These are phyloP conservation scores for Perkinsela sp. DNA, from an alignment of 208 protist species.

Conservation along the genomic window DNA sequence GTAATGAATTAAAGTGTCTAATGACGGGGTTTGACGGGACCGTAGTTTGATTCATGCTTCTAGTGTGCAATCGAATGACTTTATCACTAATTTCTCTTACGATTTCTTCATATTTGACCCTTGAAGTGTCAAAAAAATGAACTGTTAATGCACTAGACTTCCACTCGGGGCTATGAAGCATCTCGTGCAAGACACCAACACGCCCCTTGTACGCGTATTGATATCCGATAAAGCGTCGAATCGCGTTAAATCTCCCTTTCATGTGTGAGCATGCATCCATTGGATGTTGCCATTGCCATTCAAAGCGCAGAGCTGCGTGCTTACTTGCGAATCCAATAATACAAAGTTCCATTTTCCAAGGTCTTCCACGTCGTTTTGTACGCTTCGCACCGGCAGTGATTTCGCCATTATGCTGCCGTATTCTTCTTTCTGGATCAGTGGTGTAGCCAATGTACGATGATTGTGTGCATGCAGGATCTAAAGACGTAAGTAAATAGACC, in stretches of 20 bases:
- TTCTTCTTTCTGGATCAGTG: slow-evolving; percentile 48
- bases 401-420: slow-evolving; percentile 79
- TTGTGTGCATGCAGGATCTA: slow-evolving; percentile 18
- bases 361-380: slow-evolving; percentile 34
- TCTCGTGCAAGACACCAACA: not conserved
- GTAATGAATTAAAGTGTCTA: not conserved
- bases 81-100: not conserved
- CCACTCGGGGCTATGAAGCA: not conserved
- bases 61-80: not conserved
- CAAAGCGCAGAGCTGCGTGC: slow-evolving; percentile 64
- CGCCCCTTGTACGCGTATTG: not conserved
- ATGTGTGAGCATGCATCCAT: slow-evolving; percentile 17
- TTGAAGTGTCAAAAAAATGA: not conserved
- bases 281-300: slow-evolving; percentile 77
- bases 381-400: slow-evolving; percentile 48
- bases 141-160: not conserved
- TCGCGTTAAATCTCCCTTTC: slow-evolving; percentile 3
- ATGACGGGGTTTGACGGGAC: not conserved
- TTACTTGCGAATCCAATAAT: slow-evolving; percentile 70
- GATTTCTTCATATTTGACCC: not conserved
- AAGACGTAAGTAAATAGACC: slow-evolving; percentile 57
- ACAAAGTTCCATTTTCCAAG: slow-evolving; percentile 62
- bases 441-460: slow-evolving; percentile 77
- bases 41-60: not conserved
- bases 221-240: not conserved